Conservation (phyloP, 1,139 yeast genomes). For the Trichomonascaceae sp. region DNA sequence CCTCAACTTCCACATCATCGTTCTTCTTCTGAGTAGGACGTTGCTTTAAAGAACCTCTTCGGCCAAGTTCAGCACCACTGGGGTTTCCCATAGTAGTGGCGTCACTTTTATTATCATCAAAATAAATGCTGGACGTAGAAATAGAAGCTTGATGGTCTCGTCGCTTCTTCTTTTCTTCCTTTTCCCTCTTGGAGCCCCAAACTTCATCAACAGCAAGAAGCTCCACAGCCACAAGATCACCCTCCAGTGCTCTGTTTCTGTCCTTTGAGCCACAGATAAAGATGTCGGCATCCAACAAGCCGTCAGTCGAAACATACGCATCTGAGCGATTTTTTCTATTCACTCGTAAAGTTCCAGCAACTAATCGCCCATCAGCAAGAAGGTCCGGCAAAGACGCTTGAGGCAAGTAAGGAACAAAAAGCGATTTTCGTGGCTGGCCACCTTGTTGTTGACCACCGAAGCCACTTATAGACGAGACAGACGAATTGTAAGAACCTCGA, state of each 20-base stretch:
- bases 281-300: conserved; percentile 89
- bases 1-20: conserved; percentile 98
- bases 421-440: conserved; percentile 57
- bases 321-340: conserved; percentile 94
- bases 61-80: conserved; percentile 22
- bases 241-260: conserved; percentile 94
- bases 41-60: conserved; percentile 89
- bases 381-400: conserved; percentile 88
- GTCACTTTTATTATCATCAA: conserved; percentile 33
- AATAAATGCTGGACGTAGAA: conserved; percentile 30
- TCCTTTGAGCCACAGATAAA: conserved; percentile 99
- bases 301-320: conserved; percentile 96
- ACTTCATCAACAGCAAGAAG: conserved; percentile 92
- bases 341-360: conserved; percentile 86
- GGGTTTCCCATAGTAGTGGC: conserved; percentile 23
- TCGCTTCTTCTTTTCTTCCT: conserved; percentile 93
- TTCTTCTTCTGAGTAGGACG: conserved; percentile 98
- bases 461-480: conserved; percentile 50
- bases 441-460: conserved; percentile 28
- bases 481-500: conserved; percentile 65
- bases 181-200: conserved; percentile 93
- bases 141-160: conserved; percentile 51
- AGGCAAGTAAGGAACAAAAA: conserved; percentile 93
- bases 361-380: conserved; percentile 83
- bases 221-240: conserved; percentile 94